A percentile compares a stretch with the other conserved stretches of the same genome.
These are phyloP conservation scores for Boletus tylopilopsis DNA, from an alignment of 768 basidiomycete species.

Conservation along the genomic window DNA sequence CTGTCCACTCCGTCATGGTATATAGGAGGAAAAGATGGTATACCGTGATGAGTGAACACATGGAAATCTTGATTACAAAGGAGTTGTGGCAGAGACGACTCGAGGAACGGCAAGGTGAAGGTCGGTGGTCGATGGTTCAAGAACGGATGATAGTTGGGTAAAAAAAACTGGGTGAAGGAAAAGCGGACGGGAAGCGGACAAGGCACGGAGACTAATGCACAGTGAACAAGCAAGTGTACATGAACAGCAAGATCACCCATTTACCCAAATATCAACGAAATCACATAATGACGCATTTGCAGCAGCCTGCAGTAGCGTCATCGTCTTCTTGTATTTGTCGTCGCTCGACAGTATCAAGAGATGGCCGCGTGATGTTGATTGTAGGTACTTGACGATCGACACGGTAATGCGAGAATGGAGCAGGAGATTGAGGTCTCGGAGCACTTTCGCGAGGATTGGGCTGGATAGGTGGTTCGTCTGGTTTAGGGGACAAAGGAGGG, in stretches of 20 bases:
- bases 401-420: conserved; percentile 62
- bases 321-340: conserved; percentile 35
- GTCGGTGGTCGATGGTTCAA: conserved; percentile 15
- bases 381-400: conserved; percentile 27
- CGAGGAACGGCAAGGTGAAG: conserved; percentile 4
- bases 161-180: background rate
- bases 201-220: conserved; percentile 11
- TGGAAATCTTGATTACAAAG: conserved; percentile 15
- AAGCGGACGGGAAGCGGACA: conserved; percentile 2
- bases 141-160: conserved; percentile 7
- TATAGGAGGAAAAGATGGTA: conserved; percentile 15
- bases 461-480: conserved; percentile 25
- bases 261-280: conserved; percentile 19
- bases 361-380: conserved; percentile 30
- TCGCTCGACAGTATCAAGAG: conserved; percentile 26
- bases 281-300: conserved; percentile 87
- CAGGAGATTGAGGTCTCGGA: conserved; percentile 44
- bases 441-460: conserved; percentile 12
- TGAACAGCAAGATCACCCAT: conserved; percentile 22
- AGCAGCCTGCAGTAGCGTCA: conserved; percentile 56
- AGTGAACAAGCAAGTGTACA: conserved; percentile 22
- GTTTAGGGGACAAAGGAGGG: conserved; percentile 28
- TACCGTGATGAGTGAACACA: conserved; percentile 18
- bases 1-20: conserved; percentile 23
- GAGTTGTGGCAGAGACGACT: conserved; percentile 1